These are phyloP conservation scores for Omphalotus olearius DNA, from an alignment of 1,284 basidiomycete species.

Conservation along the genomic window DNA sequence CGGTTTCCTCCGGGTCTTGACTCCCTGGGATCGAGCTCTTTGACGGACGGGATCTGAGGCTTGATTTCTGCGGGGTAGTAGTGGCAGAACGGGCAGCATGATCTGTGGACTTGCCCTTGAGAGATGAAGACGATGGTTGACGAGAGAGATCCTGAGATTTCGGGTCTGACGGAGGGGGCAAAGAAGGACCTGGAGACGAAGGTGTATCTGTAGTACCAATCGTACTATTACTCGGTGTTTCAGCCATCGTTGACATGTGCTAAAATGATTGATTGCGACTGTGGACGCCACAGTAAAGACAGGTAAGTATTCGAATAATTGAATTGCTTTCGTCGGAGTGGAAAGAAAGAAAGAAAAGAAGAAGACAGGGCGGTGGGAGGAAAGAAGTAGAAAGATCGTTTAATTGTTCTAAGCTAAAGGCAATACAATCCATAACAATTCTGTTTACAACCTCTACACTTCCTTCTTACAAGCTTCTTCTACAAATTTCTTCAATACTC, in stretches of 20 bases:
- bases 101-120: conserved; percentile 20
- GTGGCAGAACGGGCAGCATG: neutral
- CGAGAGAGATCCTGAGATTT: conserved; percentile 15
- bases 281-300: neutral
- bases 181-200: conserved; percentile 7
- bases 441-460: conserved; percentile 12
- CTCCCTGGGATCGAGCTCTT: conserved; percentile 22
- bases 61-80: conserved; percentile 19
- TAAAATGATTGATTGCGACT: conserved; percentile 3
- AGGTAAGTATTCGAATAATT: neutral
- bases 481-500: conserved; percentile 41
- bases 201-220: no score
- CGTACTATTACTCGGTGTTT: no score
- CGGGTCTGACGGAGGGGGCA: conserved; percentile 15
- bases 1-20: conserved; percentile 38
- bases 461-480: conserved; percentile 24
- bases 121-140: conserved; percentile 21
- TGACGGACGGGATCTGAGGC: conserved; percentile 21
- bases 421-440: conserved; percentile 6
- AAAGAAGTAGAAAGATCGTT: conserved; percentile 1
- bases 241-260: conserved; percentile 8
- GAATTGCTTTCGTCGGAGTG: neutral
- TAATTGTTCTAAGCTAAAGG: conserved; percentile 11
- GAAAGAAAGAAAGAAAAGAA: neutral
- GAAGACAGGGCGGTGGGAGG: conserved; percentile 17